Conservation (phyloP, 768 basidiomycete genomes). For the Crepidotus variabilis region DNA sequence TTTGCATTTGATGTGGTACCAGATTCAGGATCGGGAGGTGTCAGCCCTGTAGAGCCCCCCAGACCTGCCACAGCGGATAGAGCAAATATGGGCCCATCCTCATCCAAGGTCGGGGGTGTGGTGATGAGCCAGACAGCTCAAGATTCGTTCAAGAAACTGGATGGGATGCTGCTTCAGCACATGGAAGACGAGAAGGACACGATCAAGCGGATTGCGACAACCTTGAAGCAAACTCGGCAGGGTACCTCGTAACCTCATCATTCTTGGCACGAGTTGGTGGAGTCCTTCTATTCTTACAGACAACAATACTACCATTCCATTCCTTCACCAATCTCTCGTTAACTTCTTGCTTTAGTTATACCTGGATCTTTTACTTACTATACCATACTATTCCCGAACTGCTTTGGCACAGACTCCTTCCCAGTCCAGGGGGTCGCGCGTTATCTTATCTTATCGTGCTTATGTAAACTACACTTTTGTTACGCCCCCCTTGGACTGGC, state of each 20-base stretch:
- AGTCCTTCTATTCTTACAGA: too few relatives aligned
- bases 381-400: not conserved
- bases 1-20: not conserved
- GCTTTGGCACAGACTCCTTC: too few relatives aligned
- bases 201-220: constrained; percentile 69
- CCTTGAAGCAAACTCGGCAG: constrained; percentile 25
- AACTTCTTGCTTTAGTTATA: not conserved
- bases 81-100: not conserved
- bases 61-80: constrained; percentile 25
- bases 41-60: constrained; percentile 3
- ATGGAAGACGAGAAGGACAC: constrained; percentile 82
- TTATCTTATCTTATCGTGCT: too few relatives aligned
- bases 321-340: constrained; percentile 12
- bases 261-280: too few relatives aligned
- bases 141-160: constrained; percentile 62
- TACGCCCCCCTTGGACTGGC: too few relatives aligned
- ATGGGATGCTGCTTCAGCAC: constrained; percentile 79
- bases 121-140: constrained; percentile 37
- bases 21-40: not conserved
- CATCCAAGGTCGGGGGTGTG: constrained; percentile 25
- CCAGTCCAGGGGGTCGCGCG: too few relatives aligned
- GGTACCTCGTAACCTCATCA: not conserved
- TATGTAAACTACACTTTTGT: too few relatives aligned
- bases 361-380: not conserved
- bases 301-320: not conserved